Evolutionary conservation across 2,329 filamentous ascomycete genomes (phyloP).

Genomic region (Atkinsonella hypoxylon): DNA sequence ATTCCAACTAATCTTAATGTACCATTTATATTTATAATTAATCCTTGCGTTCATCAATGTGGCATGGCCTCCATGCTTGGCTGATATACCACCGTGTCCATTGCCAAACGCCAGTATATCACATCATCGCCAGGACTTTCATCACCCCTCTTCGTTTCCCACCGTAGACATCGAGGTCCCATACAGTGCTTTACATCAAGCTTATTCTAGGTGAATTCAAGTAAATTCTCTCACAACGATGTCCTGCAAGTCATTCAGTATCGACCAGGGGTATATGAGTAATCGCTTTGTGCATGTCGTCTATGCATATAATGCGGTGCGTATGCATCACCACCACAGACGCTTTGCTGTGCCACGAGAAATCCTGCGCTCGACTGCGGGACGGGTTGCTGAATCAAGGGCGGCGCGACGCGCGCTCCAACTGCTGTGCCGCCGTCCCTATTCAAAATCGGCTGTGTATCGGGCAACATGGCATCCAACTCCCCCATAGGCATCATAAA

Average conservation of each 20-base stretch:
- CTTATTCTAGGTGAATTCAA: too few species aligned
- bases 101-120: background rate
- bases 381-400: constrained; percentile 13
- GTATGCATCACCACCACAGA: constrained; percentile 12
- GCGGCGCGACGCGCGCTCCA: background rate
- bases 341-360: constrained; percentile 12
- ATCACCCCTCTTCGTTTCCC: too few species aligned
- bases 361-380: constrained; percentile 9
- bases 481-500: constrained; percentile 12
- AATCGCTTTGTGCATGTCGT: constrained; percentile 7
- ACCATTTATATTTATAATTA: too few species aligned
- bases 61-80: too few species aligned
- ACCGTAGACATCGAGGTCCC: too few species aligned
- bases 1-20: too few species aligned
- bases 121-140: background rate
- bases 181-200: too few species aligned
- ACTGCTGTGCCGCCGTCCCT: constrained; percentile 6
- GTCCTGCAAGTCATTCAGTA: background rate
- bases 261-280: constrained; percentile 8
- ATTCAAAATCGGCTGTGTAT: constrained; percentile 7
- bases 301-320: constrained; percentile 9
- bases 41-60: too few species aligned
- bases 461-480: constrained; percentile 10
- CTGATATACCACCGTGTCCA: background rate
- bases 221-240: background rate